Evolutionary conservation across 2,329 filamentous ascomycete species (phyloP).

Genomic region (Tolypocladium inflatum): DNA sequence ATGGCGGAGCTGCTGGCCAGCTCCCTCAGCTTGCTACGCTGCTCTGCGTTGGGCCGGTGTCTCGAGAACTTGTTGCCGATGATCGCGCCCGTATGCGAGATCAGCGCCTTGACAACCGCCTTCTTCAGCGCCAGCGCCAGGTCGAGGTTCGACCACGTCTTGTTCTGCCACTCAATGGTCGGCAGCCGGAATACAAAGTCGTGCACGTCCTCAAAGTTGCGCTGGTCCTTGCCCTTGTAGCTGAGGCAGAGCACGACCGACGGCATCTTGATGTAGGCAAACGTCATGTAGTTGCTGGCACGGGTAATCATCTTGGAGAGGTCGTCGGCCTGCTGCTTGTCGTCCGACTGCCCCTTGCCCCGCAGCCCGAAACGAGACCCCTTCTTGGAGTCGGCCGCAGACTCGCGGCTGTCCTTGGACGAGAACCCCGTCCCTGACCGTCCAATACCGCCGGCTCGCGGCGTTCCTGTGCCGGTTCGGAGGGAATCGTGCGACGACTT

Average conservation of each 20-base stretch:
- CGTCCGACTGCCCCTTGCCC: conserved; percentile 54
- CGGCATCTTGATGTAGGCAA: conserved; percentile 89
- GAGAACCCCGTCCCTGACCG: conserved; percentile 38
- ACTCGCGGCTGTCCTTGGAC: conserved; percentile 26
- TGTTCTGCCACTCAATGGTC: conserved; percentile 91
- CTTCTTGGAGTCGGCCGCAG: conserved; percentile 34
- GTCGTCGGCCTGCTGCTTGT: conserved; percentile 64
- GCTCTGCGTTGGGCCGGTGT: conserved; percentile 71
- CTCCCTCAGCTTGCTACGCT: conserved; percentile 71
- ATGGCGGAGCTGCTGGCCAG: conserved; percentile 71
- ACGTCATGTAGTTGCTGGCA: conserved; percentile 94
- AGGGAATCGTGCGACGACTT: conserved; percentile 51
- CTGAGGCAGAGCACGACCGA: conserved; percentile 91
- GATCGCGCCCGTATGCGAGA: conserved; percentile 91
- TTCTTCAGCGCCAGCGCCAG: conserved; percentile 88
- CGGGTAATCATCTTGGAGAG: conserved; percentile 93
- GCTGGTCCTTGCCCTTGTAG: conserved; percentile 92
- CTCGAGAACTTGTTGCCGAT: conserved; percentile 95
- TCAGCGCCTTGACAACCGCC: conserved; percentile 85
- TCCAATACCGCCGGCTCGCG: conserved; percentile 30
- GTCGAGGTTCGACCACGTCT: conserved; percentile 97
- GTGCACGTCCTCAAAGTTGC: conserved; percentile 94
- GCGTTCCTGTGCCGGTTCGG: conserved; percentile 24
- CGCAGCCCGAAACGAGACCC: conserved; percentile 46
- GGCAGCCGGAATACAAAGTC: conserved; percentile 96